phyloP scores from a whole-genome alignment of 805 yeast species.

The Alloascoidea africana region DNA sequence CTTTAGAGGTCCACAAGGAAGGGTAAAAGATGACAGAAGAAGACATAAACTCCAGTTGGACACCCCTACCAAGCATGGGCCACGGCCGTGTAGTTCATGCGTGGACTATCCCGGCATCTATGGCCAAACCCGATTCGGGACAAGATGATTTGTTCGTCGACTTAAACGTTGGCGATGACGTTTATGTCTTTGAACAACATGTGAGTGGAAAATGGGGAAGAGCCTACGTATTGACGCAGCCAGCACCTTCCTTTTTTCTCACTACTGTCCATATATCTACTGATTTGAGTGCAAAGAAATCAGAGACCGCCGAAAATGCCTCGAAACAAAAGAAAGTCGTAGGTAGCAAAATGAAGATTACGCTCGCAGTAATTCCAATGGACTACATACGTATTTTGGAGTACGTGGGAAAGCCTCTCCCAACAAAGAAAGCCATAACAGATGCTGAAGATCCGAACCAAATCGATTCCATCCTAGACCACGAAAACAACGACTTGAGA shows the following conservation, averaged over 20 bases:
- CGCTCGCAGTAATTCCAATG: background rate
- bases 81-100: conserved; percentile 1
- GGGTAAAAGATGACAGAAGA: too few species aligned
- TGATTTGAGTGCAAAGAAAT: background rate
- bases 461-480: background rate
- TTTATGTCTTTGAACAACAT: conserved; percentile 54
- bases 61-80: conserved; percentile 25
- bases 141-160: too few species aligned
- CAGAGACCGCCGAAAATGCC: background rate
- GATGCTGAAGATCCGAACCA: background rate
- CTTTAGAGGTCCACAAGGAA: too few species aligned
- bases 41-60: conserved; percentile 30
- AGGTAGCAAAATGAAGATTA: background rate
- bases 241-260: background rate
- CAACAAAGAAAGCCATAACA: background rate
- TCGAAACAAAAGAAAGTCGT: background rate
- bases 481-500: background rate
- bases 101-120: background rate
- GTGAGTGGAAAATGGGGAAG: conserved; percentile 53
- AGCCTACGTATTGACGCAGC: conserved; percentile 38
- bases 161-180: conserved; percentile 57
- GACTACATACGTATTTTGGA: background rate
- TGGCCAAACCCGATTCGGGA: background rate
- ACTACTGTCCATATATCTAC: background rate
- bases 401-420: background rate